A percentile compares a stretch with the other conserved stretches of the same genome.
Conservation (phyloP, 371 early-diverging fungal genomes). For the Dipsacomyces acuminosporus region DNA sequence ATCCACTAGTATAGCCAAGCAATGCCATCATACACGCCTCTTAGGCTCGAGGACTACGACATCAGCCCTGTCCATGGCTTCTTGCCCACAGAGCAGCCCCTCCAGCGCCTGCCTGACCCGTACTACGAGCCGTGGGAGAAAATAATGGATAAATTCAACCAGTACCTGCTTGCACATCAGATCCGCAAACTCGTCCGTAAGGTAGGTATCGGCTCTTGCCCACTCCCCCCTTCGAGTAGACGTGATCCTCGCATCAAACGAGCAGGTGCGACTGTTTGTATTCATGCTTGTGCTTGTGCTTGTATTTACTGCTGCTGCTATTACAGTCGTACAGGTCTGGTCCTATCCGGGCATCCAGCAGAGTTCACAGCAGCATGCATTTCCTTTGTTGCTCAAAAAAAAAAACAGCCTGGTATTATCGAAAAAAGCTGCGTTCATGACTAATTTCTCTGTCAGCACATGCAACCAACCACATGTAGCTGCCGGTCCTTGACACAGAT, state of each 20-base stretch:
- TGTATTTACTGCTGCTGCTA: too few species aligned
- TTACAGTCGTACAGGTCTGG: too few species aligned
- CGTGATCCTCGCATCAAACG: too few species aligned
- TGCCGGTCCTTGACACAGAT: slow-evolving; percentile 68
- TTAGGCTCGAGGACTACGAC: slow-evolving; percentile 70
- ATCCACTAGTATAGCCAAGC: neutral
- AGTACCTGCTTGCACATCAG: slow-evolving; percentile 70
- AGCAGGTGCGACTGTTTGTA: too few species aligned
- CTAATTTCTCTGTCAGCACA: too few species aligned
- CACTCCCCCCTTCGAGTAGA: neutral
- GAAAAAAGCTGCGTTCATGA: too few species aligned
- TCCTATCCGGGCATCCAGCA: too few species aligned
- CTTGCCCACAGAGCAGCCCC: slow-evolving; percentile 71
- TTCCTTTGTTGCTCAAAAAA: too few species aligned
- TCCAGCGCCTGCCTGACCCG: slow-evolving; percentile 61
- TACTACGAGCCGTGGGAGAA: slow-evolving; percentile 90
- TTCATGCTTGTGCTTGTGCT: too few species aligned
- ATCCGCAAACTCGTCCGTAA: slow-evolving; percentile 66
- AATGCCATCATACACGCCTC: slow-evolving; percentile 17
- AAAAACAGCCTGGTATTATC: too few species aligned
- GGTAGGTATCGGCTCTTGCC: slow-evolving; percentile 48
- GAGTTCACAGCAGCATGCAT: slow-evolving; percentile 1
- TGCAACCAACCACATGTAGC: slow-evolving; percentile 46
- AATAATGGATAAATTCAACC: slow-evolving; percentile 71
- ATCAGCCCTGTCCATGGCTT: slow-evolving; percentile 84